Evolutionary conservation across 2,329 filamentous ascomycete species (phyloP).

Genomic region (Thermoascus crustaceus): DNA sequence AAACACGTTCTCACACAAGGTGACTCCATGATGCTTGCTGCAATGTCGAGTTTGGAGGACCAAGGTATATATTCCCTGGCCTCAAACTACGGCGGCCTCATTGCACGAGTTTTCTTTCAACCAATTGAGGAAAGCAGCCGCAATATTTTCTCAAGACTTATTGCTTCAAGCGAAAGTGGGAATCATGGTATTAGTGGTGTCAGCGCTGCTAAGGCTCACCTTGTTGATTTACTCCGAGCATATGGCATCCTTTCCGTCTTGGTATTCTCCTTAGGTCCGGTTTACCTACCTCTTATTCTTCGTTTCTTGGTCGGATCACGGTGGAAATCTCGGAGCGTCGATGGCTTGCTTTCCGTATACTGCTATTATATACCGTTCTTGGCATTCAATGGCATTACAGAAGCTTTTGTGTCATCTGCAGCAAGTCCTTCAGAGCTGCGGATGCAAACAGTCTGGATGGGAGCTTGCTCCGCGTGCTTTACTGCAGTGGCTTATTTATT

Average conservation of each 20-base stretch:
- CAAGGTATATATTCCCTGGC: slow-evolving; percentile 91
- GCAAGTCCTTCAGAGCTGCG: slow-evolving; percentile 68
- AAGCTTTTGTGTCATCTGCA: slow-evolving; percentile 86
- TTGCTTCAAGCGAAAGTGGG: slow-evolving; percentile 38
- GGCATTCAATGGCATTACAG: slow-evolving; percentile 81
- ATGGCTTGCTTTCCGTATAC: slow-evolving; percentile 66
- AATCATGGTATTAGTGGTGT: slow-evolving; percentile 13
- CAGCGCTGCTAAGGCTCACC: slow-evolving; percentile 22
- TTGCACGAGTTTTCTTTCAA: slow-evolving; percentile 85
- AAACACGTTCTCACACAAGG: slow-evolving; percentile 94
- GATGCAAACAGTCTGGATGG: slow-evolving; percentile 76
- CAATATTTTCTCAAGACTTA: slow-evolving; percentile 76
- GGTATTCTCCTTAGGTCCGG: slow-evolving; percentile 63
- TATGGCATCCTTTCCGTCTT: slow-evolving; percentile 68
- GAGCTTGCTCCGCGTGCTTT: slow-evolving; percentile 68
- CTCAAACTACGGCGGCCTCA: slow-evolving; percentile 84
- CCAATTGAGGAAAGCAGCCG: slow-evolving; percentile 91
- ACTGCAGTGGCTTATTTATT: slow-evolving; percentile 66
- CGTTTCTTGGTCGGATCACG: slow-evolving; percentile 64
- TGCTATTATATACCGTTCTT: slow-evolving; percentile 91
- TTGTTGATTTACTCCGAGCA: slow-evolving; percentile 51
- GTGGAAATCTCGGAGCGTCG: slow-evolving; percentile 69
- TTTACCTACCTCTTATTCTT: slow-evolving; percentile 64
- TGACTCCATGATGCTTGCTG: slow-evolving; percentile 78
- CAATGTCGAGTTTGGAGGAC: slow-evolving; percentile 65